A percentile compares a stretch with the other conserved stretches of the same genome.
Evolutionary conservation across 805 yeast species (phyloP).

Genomic region (Saturnispora dispora): DNA sequence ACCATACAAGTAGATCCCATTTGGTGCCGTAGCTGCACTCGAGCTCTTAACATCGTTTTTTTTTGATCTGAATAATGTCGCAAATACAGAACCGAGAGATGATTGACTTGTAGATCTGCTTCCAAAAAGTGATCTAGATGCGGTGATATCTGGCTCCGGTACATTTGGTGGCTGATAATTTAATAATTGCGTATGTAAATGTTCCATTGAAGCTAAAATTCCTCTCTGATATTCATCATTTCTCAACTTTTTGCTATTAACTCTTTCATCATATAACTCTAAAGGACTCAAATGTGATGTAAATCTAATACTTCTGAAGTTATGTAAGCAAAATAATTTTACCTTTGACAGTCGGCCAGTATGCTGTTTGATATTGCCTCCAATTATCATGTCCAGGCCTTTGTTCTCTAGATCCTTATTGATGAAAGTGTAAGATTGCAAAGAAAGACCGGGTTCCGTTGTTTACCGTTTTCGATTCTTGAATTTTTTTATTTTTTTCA

Average conservation of each 20-base stretch:
- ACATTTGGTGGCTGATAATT: conserved; percentile 57
- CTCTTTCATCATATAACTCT: conserved; percentile 23
- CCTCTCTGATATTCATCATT: conserved; percentile 78
- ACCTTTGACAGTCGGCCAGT: background rate
- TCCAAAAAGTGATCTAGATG: background rate
- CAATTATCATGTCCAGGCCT: background rate
- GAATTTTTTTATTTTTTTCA: background rate
- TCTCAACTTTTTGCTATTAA: conserved; percentile 36
- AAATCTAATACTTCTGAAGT: background rate
- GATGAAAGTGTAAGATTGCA: background rate
- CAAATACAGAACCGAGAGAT: conserved; percentile 21
- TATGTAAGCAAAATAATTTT: background rate
- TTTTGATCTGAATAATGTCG: conserved; percentile 22
- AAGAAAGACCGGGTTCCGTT: background rate
- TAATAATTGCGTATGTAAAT: conserved; percentile 45
- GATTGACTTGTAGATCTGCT: conserved; percentile 25
- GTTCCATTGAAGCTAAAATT: conserved; percentile 53
- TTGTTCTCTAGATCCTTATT: background rate
- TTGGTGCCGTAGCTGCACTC: conserved; percentile 32
- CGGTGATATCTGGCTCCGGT: conserved; percentile 38
- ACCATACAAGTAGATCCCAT: conserved; percentile 88
- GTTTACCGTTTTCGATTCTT: background rate
- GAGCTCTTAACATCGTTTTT: background rate
- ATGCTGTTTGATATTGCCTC: background rate
- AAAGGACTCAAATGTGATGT: conserved; percentile 21